These are phyloP conservation scores for Penicillium waksmanii DNA, from an alignment of 495 filamentous ascomycete species.

Conservation along the genomic window DNA sequence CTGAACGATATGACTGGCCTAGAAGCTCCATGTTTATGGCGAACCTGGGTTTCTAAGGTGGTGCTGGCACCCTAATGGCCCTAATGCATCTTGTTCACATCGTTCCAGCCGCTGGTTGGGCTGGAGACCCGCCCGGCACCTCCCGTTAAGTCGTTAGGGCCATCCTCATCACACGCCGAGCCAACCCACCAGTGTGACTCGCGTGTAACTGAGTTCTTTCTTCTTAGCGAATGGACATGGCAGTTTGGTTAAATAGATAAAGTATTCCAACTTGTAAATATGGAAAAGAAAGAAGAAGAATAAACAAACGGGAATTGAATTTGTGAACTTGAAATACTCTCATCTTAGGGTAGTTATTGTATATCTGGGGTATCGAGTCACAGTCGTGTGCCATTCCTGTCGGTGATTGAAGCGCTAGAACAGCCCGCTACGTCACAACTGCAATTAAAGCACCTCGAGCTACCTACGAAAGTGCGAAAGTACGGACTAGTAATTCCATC, in stretches of 20 bases:
- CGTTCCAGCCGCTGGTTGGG: slow-evolving; percentile 26
- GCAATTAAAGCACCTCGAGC: neutral
- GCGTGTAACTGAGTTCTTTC: slow-evolving; percentile 1
- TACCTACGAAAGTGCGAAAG: neutral
- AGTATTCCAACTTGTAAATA: too few relatives aligned
- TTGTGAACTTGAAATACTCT: neutral
- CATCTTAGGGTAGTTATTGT: too few relatives aligned
- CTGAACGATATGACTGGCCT: slow-evolving; percentile 21
- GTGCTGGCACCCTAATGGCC: slow-evolving; percentile 28
- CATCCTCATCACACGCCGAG: slow-evolving; percentile 29
- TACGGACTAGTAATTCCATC: neutral
- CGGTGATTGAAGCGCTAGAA: neutral
- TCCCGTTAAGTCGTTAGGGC: slow-evolving; percentile 31
- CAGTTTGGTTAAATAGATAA: neutral
- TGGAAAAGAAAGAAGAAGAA: too few relatives aligned
- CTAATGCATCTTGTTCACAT: slow-evolving; percentile 39
- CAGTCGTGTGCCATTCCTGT: neutral
- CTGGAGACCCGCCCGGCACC: slow-evolving; percentile 26
- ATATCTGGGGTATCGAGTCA: neutral
- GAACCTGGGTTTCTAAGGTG: slow-evolving; percentile 6
- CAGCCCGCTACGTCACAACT: slow-evolving; percentile 1
- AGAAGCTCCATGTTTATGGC: slow-evolving; percentile 23
- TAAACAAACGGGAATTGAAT: neutral
- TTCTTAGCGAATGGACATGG: neutral
- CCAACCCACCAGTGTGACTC: slow-evolving; percentile 3